Evolutionary conservation across 345 rosid genomes (phyloP), one percentile per base, ranked within the genome.

Genomic region (Ricinus communis): DNA sequence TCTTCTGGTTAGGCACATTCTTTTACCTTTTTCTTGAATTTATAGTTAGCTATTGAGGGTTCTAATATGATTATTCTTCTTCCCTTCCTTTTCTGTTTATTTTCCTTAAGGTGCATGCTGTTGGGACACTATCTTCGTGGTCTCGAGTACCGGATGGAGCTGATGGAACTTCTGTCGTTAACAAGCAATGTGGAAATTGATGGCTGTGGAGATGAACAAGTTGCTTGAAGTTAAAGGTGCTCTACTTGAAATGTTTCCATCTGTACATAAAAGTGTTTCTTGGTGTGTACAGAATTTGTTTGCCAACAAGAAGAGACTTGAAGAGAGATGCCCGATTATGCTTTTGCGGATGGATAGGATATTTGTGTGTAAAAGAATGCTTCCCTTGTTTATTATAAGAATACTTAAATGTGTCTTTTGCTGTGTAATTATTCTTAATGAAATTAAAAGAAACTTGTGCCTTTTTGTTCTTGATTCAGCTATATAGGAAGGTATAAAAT

Each of bases 61-160:
- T 43, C 47, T n/a, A 6, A 33, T 33, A 33, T 33, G 2, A 6
- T 33, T 33, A 13, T 43, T 21, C 3, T 8, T n/a, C 4, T 40
- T 49, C n/a, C 43, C 18, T 55, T 49, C 15, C 27, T 19, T n/a
- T n/a, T 54, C 43, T 64, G 31, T 60, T 8, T n/a, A 13, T 33
- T 46, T n/a, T 40, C 1, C 41, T 43, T 38, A 63, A 94, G 98
- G 98, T 94, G 95, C 77, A 91, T 94, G 95, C 83, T 94, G 50
- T 60, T 94, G 82, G 97, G 97, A 74, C 98, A 94, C 78, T 85
- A 90, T 74, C 88, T 94, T 21, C 85, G 97, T 83, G 98, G 98
- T 63, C 82, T 91, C 8, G 96, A 93, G 80, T 90, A 89, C 71
- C 85, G 96, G 46, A 76, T 87, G 89, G 96, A 87, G 84, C 92